Percentiles rank a stretch among this genome's conserved stretches.
Conservation (phyloP, 768 basidiomycete genomes). For the Dendrothele bispora region DNA sequence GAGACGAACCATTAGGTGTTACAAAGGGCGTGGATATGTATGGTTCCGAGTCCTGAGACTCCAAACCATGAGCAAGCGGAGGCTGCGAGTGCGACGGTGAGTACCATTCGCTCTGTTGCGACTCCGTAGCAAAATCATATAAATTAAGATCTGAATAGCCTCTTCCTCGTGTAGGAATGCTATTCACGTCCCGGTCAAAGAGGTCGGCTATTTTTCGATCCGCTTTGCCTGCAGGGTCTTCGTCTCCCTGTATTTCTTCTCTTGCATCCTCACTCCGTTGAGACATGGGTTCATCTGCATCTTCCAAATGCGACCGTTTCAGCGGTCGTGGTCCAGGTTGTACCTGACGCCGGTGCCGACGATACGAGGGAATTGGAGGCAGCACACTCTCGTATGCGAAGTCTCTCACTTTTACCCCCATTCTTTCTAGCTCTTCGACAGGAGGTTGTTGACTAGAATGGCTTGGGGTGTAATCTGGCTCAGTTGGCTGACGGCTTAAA, state of each 20-base stretch:
- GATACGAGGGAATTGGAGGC: conserved; percentile 57
- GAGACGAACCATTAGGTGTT: conserved; percentile 58
- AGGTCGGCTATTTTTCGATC: neutral
- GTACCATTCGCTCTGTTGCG: conserved; percentile 18
- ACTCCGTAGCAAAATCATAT: no score
- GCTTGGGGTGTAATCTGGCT: no score
- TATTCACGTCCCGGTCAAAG: neutral
- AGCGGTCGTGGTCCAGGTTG: conserved; percentile 39
- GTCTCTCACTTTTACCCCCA: conserved; percentile 39
- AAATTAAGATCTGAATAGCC: conserved; percentile 1
- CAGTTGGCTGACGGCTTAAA: no score
- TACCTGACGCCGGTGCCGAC: conserved; percentile 38
- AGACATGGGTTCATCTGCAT: conserved; percentile 16
- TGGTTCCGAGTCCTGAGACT: conserved; percentile 46
- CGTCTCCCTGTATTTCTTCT: conserved; percentile 8
- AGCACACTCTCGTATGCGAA: conserved; percentile 67
- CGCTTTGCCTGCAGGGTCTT: neutral
- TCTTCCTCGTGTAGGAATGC: conserved; percentile 1
- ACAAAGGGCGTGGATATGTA: conserved; percentile 51
- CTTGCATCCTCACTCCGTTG: neutral
- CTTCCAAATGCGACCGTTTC: conserved; percentile 34
- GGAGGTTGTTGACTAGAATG: no score
- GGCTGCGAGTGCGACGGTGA: conserved; percentile 20
- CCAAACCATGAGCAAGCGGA: conserved; percentile 26
- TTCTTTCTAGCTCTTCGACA: neutral